A percentile compares a stretch with the other conserved stretches of the same genome.
These are phyloP conservation scores for Termitomyces sp. DNA, from an alignment of 768 basidiomycete species.

Conservation along the genomic window DNA sequence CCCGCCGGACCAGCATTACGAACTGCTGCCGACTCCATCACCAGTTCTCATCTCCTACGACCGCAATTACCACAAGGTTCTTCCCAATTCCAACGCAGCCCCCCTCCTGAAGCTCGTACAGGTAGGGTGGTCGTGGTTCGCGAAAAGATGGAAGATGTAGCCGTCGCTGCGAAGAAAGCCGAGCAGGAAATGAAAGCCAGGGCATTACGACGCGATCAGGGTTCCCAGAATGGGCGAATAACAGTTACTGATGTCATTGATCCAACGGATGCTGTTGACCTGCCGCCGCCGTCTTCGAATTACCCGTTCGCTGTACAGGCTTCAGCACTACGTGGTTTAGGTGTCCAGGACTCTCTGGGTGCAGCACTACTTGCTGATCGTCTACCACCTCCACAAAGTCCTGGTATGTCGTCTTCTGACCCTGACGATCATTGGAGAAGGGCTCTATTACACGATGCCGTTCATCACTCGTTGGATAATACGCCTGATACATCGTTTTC, in stretches of 20 bases:
- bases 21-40: constrained; percentile 64
- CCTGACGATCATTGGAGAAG: constrained; percentile 73
- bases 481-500: constrained; percentile 46
- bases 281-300: constrained; percentile 63
- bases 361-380: constrained; percentile 74
- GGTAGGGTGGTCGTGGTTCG: constrained; percentile 80
- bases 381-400: constrained; percentile 61
- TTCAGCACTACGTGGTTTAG: constrained; percentile 67
- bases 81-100: constrained; percentile 31
- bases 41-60: constrained; percentile 32
- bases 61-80: constrained; percentile 32
- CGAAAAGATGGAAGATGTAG: constrained; percentile 74
- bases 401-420: constrained; percentile 51
- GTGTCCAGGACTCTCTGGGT: constrained; percentile 71
- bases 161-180: constrained; percentile 67
- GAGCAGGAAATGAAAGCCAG: constrained; percentile 67
- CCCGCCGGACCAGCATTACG: constrained; percentile 45
- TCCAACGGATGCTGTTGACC: constrained; percentile 80
- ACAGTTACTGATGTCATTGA: constrained; percentile 63
- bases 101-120: constrained; percentile 31
- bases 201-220: constrained; percentile 43
- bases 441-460: constrained; percentile 71
- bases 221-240: constrained; percentile 32
- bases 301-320: constrained; percentile 77
- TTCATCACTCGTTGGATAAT: constrained; percentile 64